Base-by-base conservation (phyloP, 2,329 filamentous ascomycete species). In the Pseudogymnoascus sp. region DNA sequence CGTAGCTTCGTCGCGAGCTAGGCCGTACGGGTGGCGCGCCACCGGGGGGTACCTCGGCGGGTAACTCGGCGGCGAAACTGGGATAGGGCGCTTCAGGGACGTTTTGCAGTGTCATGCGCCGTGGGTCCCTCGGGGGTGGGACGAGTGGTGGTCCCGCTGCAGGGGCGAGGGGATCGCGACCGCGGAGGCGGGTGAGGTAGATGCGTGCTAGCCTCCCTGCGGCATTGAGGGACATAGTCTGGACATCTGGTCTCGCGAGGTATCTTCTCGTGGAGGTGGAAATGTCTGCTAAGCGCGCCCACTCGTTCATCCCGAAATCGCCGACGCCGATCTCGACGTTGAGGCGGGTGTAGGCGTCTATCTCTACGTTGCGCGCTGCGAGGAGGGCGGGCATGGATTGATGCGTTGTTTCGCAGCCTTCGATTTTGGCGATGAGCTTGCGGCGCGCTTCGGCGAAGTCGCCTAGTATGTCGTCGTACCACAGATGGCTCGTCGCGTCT, bases 241-340 rank as follows among this genome's bases (percentile, higher is more conserved):
- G 89, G 63, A 95, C 87, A 0, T 86, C 85, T 9, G 82, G 80
- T 64, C 87, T 87, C 6, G 81, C 78, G 60, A 99, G 82, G 72
- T 97, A 99, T 65, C 88, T 85, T 67, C 90, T 84, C 0, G 94
- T 99, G 71, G 88, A 88, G 12, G 91, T 97, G 77, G 90, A 96
- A 76, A 99, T 97, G 60, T 97, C 93, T 27, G 90, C 88, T n/a
- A 97, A 78, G 3, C 92, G 85, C 69, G 90, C 85, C 94, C 94
- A 99, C 73, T 97, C 94, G 72, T 97, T 99, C 92, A 99, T 97
- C 60, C 90, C 93, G 73, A 97, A 97, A 72, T 97, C 94, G 60
- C 93, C 92, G 2, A 97, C 92, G 1, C 93, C 94, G 13, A 96
- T 87, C 72, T 97, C 92, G 40, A 97, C 94, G 67, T 99, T 99